phyloP scores from a whole-genome alignment of 495 filamentous ascomycete species.

The Penicillium mononematosum region DNA sequence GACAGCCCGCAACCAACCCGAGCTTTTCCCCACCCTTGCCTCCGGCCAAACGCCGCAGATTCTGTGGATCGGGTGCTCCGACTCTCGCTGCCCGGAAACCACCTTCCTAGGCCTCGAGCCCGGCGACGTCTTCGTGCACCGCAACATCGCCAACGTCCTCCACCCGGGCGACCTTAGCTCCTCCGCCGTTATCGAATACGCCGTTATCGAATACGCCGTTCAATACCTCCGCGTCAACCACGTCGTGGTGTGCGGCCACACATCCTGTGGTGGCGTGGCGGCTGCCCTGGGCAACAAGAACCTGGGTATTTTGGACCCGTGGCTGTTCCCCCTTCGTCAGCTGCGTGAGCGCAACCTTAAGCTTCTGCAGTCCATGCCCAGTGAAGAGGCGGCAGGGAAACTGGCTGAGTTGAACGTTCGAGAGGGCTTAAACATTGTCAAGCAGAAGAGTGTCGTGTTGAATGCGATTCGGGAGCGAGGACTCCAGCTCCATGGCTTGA shows the following conservation, averaged over 20 bases:
- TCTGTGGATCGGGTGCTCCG: conserved; percentile 91
- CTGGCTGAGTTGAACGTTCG: conserved; percentile 70
- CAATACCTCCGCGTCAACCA: conserved; percentile 72
- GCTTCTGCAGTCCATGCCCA: conserved; percentile 48
- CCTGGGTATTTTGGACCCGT: conserved; percentile 78
- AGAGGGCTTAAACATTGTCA: conserved; percentile 61
- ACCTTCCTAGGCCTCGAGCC: conserved; percentile 76
- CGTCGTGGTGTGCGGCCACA: conserved; percentile 83
- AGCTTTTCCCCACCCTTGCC: conserved; percentile 69
- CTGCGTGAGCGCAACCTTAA: conserved; percentile 54
- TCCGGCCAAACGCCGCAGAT: conserved; percentile 71
- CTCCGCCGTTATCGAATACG: conserved; percentile 78
- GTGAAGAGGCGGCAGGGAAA: conserved; percentile 47
- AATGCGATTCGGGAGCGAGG: conserved; percentile 68
- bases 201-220: conserved; percentile 84
- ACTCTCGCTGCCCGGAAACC: conserved; percentile 86
- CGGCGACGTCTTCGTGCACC: conserved; percentile 89
- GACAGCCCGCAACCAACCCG: conserved; percentile 62
- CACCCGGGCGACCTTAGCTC: conserved; percentile 74
- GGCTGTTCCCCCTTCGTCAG: conserved; percentile 70
- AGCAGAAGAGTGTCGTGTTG: conserved; percentile 58
- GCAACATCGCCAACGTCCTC: conserved; percentile 91
- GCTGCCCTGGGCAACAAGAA: conserved; percentile 66
- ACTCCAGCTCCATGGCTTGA: conserved; percentile 67
- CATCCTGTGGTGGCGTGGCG: conserved; percentile 72